Evolutionary conservation across 495 filamentous ascomycete genomes (phyloP).

Genomic region (Schizothecium vesticola): DNA sequence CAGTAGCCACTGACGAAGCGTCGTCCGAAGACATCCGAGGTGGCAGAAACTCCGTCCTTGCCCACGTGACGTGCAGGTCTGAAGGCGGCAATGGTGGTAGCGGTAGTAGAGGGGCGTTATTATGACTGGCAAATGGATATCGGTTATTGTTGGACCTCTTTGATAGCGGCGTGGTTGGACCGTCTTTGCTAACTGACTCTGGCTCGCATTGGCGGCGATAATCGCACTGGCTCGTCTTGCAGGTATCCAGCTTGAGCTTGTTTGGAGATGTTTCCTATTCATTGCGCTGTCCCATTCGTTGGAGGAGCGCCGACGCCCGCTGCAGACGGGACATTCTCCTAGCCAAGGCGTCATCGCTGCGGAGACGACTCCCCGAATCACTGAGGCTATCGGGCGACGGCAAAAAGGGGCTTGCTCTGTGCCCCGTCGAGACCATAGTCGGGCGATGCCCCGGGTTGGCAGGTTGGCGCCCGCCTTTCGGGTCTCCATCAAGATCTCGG

Average conservation of each 20-base stretch:
- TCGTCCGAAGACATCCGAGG: neutral
- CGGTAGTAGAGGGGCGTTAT: neutral
- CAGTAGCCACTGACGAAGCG: neutral
- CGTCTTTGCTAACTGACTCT: neutral
- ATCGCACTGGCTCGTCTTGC: neutral
- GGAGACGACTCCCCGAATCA: conserved; percentile 13
- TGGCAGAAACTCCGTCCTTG: neutral
- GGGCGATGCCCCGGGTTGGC: neutral
- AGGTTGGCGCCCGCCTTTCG: neutral
- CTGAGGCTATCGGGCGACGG: neutral
- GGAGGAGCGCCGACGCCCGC: conserved; percentile 21
- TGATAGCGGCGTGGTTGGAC: neutral
- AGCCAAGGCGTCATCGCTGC: conserved; percentile 1
- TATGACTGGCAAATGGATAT: neutral
- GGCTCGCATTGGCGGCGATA: neutral
- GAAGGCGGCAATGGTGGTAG: neutral
- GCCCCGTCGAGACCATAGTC: neutral
- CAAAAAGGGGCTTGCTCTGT: neutral
- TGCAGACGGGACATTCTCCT: conserved; percentile 18
- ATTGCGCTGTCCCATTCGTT: conserved; percentile 14
- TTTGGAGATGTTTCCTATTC: conserved; percentile 12
- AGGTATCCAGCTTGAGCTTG: neutral
- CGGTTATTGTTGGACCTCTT: neutral
- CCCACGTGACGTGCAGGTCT: neutral
- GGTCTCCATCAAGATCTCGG: neutral